Evolutionary conservation across 768 basidiomycete species (phyloP).

Genomic region (Stropharia rugosoannulata): DNA sequence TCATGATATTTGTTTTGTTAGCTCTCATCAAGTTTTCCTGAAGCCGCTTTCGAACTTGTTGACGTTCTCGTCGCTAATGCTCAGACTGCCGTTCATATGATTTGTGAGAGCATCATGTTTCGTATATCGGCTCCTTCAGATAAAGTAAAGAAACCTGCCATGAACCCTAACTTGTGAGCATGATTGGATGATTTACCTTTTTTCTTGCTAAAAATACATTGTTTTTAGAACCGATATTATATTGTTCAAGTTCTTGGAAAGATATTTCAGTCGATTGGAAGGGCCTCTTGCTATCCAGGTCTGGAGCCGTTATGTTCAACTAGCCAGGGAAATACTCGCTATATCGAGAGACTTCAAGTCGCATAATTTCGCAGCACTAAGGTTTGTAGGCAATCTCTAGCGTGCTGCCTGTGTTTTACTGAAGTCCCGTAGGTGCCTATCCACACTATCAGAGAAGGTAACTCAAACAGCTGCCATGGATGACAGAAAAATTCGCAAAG

Average conservation of each 20-base stretch:
- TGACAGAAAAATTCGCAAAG: conserved; percentile 83
- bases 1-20: conserved; percentile 18
- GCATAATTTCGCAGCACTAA: conserved; percentile 69
- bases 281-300: conserved; percentile 92
- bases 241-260: conserved; percentile 87
- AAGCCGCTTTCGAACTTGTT: conserved; percentile 75
- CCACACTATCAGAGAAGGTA: conserved; percentile 79
- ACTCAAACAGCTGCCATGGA: conserved; percentile 90
- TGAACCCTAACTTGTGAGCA: conserved; percentile 69
- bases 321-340: conserved; percentile 76
- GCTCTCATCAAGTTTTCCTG: conserved; percentile 38
- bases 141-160: conserved; percentile 54
- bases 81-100: conserved; percentile 83
- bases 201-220: conserved; percentile 1
- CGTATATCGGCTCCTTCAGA: conserved; percentile 60
- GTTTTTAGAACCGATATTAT: conserved; percentile 60
- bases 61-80: conserved; percentile 83
- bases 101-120: conserved; percentile 77
- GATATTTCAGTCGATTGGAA: conserved; percentile 80
- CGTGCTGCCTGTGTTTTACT: not conserved
- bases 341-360: conserved; percentile 66
- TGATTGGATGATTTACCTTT: not conserved
- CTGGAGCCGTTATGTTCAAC: conserved; percentile 76
- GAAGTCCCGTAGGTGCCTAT: conserved; percentile 56
- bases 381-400: conserved; percentile 40